Evolutionary conservation across 352 stramenopile species (phyloP).

Genomic region (Pythium aquatile): DNA sequence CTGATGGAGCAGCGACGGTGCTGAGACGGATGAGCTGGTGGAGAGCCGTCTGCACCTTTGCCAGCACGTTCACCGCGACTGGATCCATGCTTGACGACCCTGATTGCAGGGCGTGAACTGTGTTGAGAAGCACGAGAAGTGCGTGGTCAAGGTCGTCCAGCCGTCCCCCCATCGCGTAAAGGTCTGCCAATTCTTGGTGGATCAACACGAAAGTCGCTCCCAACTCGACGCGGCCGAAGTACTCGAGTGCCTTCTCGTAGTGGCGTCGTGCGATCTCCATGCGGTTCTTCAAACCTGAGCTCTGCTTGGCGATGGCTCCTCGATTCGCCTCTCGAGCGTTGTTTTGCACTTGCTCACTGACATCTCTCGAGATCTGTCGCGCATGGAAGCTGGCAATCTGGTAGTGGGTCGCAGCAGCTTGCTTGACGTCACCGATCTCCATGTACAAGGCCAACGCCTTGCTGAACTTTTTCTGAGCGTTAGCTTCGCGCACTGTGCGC

Average conservation of each 20-base stretch:
- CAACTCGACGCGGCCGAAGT: slow-evolving; percentile 68
- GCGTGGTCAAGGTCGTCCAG: slow-evolving; percentile 78
- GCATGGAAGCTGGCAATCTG: slow-evolving; percentile 83
- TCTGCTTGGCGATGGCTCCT: slow-evolving; percentile 7
- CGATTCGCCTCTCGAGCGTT: not conserved
- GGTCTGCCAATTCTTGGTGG: slow-evolving; percentile 72
- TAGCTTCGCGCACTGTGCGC: slow-evolving; percentile 40
- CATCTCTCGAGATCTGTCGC: slow-evolving; percentile 47
- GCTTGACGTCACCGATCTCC: slow-evolving; percentile 68
- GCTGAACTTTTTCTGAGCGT: slow-evolving; percentile 61
- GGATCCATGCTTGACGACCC: slow-evolving; percentile 34
- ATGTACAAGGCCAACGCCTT: slow-evolving; percentile 73
- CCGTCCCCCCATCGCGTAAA: slow-evolving; percentile 66
- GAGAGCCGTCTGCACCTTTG: slow-evolving; percentile 55
- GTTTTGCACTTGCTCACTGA: slow-evolving; percentile 20
- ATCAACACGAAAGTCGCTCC: slow-evolving; percentile 83
- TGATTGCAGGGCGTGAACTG: slow-evolving; percentile 58
- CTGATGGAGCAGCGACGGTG: slow-evolving; percentile 9
- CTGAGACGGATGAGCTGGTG: slow-evolving; percentile 65
- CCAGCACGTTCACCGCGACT: slow-evolving; percentile 43
- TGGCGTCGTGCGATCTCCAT: slow-evolving; percentile 84
- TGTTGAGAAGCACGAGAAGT: slow-evolving; percentile 73
- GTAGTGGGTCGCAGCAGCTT: slow-evolving; percentile 79
- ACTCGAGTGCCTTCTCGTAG: slow-evolving; percentile 81
- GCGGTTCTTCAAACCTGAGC: slow-evolving; percentile 41